A percentile compares a stretch with the other conserved stretches of the same genome.
Conservation (phyloP, 352 stramenopile genomes). For the Phytopythium montanum region DNA sequence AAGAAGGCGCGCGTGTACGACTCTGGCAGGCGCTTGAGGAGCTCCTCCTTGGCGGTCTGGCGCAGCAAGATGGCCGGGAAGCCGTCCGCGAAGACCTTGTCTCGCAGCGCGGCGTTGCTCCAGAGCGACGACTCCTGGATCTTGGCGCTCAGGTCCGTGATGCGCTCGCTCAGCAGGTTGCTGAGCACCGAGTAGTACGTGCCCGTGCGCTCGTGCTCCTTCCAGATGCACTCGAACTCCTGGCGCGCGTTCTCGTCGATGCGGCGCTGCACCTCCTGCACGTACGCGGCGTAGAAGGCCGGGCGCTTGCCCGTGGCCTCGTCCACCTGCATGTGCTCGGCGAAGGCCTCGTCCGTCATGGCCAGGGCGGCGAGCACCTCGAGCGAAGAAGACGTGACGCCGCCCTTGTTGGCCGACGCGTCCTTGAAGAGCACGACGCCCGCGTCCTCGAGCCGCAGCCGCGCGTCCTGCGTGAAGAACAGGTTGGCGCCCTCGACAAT, state of each 20-base stretch:
- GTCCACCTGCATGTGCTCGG: constrained; percentile 79
- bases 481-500: constrained; percentile 98
- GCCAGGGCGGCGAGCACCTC: constrained; percentile 73
- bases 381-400: constrained; percentile 75
- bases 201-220: constrained; percentile 59
- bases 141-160: constrained; percentile 79
- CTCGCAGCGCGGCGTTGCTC: constrained; percentile 58
- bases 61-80: constrained; percentile 66
- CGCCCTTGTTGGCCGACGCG: constrained; percentile 90
- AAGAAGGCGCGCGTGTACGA: constrained; percentile 81
- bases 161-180: constrained; percentile 76
- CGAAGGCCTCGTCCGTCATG: constrained; percentile 76
- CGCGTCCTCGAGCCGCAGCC: constrained; percentile 91
- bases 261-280: constrained; percentile 72
- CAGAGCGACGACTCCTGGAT: constrained; percentile 76
- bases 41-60: constrained; percentile 55
- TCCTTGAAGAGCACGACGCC: constrained; percentile 98
- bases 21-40: constrained; percentile 67
- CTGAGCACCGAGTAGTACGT: constrained; percentile 73
- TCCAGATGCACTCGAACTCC: constrained; percentile 87
- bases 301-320: constrained; percentile 48
- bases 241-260: constrained; percentile 77
- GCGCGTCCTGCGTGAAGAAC: constrained; percentile 95
- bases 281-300: constrained; percentile 74
- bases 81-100: constrained; percentile 72